Conservation (phyloP, 2,329 filamentous ascomycete genomes). For the Fusarium temperatum region DNA sequence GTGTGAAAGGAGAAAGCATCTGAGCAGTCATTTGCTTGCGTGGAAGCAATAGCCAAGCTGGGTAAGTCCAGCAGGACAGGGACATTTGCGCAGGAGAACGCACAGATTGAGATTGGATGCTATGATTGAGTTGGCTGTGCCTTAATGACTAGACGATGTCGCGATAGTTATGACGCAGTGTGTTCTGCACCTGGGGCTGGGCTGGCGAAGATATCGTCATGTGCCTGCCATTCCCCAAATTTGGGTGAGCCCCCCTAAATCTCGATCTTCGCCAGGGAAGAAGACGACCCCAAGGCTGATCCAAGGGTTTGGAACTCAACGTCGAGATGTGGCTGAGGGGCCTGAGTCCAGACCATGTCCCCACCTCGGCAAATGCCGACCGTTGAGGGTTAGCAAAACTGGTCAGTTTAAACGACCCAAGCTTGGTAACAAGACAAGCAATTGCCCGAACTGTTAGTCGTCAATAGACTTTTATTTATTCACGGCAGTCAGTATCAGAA, state of each 20-base stretch:
- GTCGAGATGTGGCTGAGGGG: constrained; percentile 29
- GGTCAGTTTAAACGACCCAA: background rate
- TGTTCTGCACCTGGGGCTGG: background rate
- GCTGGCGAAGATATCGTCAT: background rate
- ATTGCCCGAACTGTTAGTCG: background rate
- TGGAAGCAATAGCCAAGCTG: background rate
- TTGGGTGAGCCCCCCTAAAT: constrained; percentile 13
- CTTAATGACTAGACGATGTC: background rate
- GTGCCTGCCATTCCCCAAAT: constrained; percentile 18
- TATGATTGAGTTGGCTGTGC: background rate
- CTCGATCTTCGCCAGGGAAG: constrained; percentile 33
- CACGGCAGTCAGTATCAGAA: background rate
- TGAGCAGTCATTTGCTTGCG: constrained; percentile 8
- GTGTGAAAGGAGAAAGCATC: background rate
- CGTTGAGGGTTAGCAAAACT: constrained; percentile 18
- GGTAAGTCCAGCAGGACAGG: constrained; percentile 1
- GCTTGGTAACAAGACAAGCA: too few species aligned
- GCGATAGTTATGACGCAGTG: background rate
- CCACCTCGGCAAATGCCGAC: constrained; percentile 34
- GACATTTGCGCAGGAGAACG: background rate
- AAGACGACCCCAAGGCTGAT: background rate
- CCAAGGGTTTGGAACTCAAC: constrained; percentile 31
- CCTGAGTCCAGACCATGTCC: constrained; percentile 31
- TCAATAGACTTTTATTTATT: background rate
- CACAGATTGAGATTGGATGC: background rate